A percentile compares a stretch with the other conserved stretches of the same genome.
Conservation (phyloP, 768 basidiomycete species). For the Suillus alpinus region DNA sequence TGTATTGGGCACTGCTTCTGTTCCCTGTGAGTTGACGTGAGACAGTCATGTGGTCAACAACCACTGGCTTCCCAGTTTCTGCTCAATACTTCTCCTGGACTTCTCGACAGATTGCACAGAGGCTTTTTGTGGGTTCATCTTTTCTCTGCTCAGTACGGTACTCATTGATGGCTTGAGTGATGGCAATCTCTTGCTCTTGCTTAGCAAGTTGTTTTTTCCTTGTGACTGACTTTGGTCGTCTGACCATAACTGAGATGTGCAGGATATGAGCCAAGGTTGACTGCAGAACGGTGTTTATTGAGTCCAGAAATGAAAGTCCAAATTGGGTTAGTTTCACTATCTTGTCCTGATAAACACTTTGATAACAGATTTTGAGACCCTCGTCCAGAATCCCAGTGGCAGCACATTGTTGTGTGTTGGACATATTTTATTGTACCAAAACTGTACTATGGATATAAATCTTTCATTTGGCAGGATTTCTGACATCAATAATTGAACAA, state of each 20-base stretch:
- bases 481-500: neutral
- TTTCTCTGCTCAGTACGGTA: constrained; percentile 9
- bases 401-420: neutral
- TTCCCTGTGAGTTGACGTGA: constrained; percentile 26
- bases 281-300: neutral
- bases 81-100: constrained; percentile 13
- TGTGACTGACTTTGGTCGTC: neutral
- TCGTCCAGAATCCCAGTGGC: neutral
- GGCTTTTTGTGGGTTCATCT: neutral
- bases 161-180: neutral
- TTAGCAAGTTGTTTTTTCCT: neutral
- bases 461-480: neutral
- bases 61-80: neutral
- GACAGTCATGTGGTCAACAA: constrained; percentile 8
- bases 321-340: neutral
- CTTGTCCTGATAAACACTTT: neutral
- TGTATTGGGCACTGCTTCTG: constrained; percentile 22
- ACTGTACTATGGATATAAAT: neutral
- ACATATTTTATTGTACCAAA: neutral
- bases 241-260: neutral
- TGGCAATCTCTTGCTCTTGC: neutral
- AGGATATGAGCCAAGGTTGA: neutral
- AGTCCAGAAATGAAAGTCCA: neutral
- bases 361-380: neutral
- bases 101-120: constrained; percentile 13